These are phyloP conservation scores for Stygiomarasmius scandens DNA, from an alignment of 1,284 basidiomycete species.

Conservation along the genomic window DNA sequence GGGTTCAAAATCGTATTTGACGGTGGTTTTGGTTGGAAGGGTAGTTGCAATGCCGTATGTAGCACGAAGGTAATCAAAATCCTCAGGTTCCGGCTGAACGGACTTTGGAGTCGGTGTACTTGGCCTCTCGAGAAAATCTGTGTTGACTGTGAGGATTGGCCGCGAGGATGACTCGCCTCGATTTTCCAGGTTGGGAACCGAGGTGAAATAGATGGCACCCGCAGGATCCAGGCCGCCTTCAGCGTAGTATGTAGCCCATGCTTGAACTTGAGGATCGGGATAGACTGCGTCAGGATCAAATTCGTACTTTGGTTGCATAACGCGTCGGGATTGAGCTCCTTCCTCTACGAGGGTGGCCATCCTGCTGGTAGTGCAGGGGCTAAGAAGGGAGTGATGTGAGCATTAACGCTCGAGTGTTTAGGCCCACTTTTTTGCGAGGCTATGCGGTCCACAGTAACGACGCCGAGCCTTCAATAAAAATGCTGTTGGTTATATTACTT, in stretches of 20 bases:
- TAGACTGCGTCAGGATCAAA: conserved; percentile 46
- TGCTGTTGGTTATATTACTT: not conserved
- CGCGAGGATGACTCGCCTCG: not conserved
- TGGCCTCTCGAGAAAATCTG: not conserved
- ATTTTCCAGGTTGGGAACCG: conserved; percentile 40
- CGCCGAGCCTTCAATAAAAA: not conserved
- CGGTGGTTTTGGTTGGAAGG: not conserved
- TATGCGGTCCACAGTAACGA: not conserved
- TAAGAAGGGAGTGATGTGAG: not conserved
- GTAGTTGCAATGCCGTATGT: not conserved
- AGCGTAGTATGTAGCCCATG: conserved; percentile 52
- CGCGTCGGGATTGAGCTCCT: not conserved
- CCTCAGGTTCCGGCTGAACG: not conserved
- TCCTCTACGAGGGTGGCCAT: not conserved
- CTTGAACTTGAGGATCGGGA: conserved; percentile 46
- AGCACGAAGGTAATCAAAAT: not conserved
- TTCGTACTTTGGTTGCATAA: conserved; percentile 33
- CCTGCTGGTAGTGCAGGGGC: not conserved
- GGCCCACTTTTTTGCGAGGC: not conserved
- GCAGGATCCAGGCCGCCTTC: conserved; percentile 45
- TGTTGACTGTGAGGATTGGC: not conserved
- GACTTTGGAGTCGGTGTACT: not conserved
- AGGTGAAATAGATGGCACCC: conserved; percentile 46
- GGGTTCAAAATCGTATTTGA: not conserved
- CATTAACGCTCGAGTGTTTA: not conserved